These are phyloP conservation scores for Tolypocladium capitatum DNA, from an alignment of 2,329 filamentous ascomycete species.

Conservation along the genomic window DNA sequence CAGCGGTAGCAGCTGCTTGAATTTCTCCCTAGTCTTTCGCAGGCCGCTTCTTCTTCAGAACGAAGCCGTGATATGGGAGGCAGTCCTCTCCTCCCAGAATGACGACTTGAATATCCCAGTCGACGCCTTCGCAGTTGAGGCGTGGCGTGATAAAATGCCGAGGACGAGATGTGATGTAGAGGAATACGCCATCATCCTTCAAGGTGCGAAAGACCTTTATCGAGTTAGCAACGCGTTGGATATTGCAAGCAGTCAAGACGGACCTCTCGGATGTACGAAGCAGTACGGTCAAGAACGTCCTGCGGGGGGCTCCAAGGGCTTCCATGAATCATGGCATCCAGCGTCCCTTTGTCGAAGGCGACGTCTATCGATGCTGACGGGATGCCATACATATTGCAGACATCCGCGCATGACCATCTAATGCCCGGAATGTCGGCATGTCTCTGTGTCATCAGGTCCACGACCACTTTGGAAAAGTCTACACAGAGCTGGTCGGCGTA, in stretches of 20 bases:
- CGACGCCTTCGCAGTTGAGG: slow-evolving; percentile 23
- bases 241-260: background rate
- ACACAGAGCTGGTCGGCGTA: slow-evolving; percentile 40
- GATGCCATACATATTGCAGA: slow-evolving; percentile 33
- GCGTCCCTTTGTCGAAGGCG: slow-evolving; percentile 43
- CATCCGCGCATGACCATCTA: slow-evolving; percentile 36
- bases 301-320: slow-evolving; percentile 38
- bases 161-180: slow-evolving; percentile 41
- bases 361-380: slow-evolving; percentile 32
- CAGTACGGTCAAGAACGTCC: slow-evolving; percentile 32
- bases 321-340: slow-evolving; percentile 43
- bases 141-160: slow-evolving; percentile 39
- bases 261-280: slow-evolving; percentile 36
- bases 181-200: slow-evolving; percentile 31
- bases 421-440: slow-evolving; percentile 26
- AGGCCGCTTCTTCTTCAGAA: background rate
- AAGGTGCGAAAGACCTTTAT: slow-evolving; percentile 26
- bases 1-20: background rate
- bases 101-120: slow-evolving; percentile 5
- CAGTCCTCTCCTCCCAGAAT: background rate
- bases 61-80: background rate
- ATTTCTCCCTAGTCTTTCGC: background rate
- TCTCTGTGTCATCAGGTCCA: slow-evolving; percentile 35
- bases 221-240: background rate
- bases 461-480: slow-evolving; percentile 42